phyloP scores from a whole-genome alignment of 140 eudicot species.

The Erigeron philadelphicus region DNA sequence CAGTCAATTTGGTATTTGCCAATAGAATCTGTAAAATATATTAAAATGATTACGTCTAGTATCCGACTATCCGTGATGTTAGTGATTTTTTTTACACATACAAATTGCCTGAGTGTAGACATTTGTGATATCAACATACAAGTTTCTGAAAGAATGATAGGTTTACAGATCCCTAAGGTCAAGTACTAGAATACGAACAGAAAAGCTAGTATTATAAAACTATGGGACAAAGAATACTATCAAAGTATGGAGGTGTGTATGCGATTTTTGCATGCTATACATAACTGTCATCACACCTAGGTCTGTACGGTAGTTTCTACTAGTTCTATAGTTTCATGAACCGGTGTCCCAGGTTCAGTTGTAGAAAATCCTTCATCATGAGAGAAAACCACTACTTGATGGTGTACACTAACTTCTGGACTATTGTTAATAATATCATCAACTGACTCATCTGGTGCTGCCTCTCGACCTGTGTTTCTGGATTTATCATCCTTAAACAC shows the following conservation, averaged over 20 bases:
- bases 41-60: not conserved
- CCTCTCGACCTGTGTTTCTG: conserved; percentile 11
- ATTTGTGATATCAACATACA: not conserved
- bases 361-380: conserved; percentile 42
- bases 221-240: too few species aligned
- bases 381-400: conserved; percentile 28
- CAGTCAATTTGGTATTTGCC: conserved; percentile 2
- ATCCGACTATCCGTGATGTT: not conserved
- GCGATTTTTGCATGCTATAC: too few species aligned
- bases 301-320: conserved; percentile 7
- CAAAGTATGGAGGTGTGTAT: too few species aligned
- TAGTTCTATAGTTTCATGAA: conserved; percentile 20
- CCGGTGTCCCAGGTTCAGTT: conserved; percentile 39
- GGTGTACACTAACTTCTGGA: conserved; percentile 20
- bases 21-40: not conserved
- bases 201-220: too few species aligned
- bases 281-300: too few species aligned
- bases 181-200: too few species aligned
- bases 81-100: not conserved
- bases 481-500: conserved; percentile 25
- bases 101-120: not conserved
- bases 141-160: too few species aligned
- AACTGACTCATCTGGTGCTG: not conserved
- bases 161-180: too few species aligned
- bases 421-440: not conserved